Evolutionary conservation across 441 rosid species (phyloP).

Genomic region (Croton laevigatus): DNA sequence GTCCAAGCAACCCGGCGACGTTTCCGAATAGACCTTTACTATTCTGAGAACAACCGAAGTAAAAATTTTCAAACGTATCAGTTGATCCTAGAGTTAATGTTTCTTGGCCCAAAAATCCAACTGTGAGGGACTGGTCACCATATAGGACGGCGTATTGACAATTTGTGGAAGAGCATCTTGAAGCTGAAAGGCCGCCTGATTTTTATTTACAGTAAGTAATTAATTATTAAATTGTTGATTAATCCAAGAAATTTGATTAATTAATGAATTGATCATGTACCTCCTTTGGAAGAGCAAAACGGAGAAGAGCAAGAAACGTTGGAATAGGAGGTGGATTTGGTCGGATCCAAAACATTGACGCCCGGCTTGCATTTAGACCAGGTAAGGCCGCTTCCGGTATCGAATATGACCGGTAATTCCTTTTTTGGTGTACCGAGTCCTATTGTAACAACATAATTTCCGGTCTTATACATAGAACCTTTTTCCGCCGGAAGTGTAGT

Average conservation of each 20-base stretch:
- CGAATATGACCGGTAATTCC: constrained; percentile 54
- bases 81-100: constrained; percentile 44
- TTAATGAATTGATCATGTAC: not conserved
- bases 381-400: constrained; percentile 65
- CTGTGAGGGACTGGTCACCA: constrained; percentile 64
- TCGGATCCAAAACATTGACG: constrained; percentile 34
- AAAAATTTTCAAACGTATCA: constrained; percentile 41
- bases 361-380: constrained; percentile 62
- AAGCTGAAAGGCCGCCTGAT: constrained; percentile 42
- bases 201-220: not conserved
- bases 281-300: constrained; percentile 52
- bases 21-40: constrained; percentile 67
- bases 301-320: constrained; percentile 55
- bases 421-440: constrained; percentile 70
- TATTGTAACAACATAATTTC: constrained; percentile 54
- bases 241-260: too few species aligned
- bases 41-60: constrained; percentile 75
- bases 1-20: constrained; percentile 70
- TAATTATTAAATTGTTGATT: too few species aligned
- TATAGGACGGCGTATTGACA: constrained; percentile 72
- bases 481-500: constrained; percentile 45
- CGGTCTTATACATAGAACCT: constrained; percentile 56
- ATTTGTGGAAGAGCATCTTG: constrained; percentile 44
- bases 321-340: constrained; percentile 47
- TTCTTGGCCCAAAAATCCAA: constrained; percentile 64